phyloP scores from a whole-genome alignment of 495 filamentous ascomycete genomes.

The Acidiella bohemica region DNA sequence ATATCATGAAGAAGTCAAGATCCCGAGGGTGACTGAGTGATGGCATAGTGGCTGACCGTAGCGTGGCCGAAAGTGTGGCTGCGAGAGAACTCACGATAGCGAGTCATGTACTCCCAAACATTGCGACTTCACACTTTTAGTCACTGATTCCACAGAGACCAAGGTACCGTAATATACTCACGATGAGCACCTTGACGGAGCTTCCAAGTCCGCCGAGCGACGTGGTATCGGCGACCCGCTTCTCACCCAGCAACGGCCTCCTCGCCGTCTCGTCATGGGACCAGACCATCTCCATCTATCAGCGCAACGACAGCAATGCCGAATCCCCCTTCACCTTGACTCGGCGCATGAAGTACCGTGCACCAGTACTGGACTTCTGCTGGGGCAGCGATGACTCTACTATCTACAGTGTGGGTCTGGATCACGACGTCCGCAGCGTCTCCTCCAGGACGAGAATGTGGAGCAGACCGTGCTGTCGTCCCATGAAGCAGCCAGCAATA shows the following conservation, averaged over 20 bases:
- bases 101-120: too few species aligned
- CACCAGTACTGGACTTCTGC: constrained; percentile 81
- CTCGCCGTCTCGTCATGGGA: constrained; percentile 93
- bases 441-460: constrained; percentile 52
- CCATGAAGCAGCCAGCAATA: constrained; percentile 65
- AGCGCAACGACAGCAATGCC: constrained; percentile 49
- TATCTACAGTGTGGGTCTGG: constrained; percentile 72
- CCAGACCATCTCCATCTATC: constrained; percentile 80
- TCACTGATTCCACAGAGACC: too few species aligned
- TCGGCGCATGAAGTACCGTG: constrained; percentile 65
- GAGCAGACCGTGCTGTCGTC: constrained; percentile 62
- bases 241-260: constrained; percentile 58
- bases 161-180: too few species aligned
- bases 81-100: too few species aligned
- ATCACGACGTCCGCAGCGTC: constrained; percentile 69
- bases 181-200: constrained; percentile 34
- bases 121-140: too few species aligned
- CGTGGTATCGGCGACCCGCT: constrained; percentile 73
- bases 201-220: constrained; percentile 66
- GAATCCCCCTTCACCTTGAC: constrained; percentile 39
- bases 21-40: too few species aligned
- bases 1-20: too few species aligned
- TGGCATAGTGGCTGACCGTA: too few species aligned
- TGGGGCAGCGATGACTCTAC: constrained; percentile 70
- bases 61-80: too few species aligned